Percentiles rank a stretch among this genome's conserved stretches.
These are phyloP conservation scores for Pelagomonas calceolata DNA, from an alignment of 108 stramenopile species.

Conservation along the genomic window DNA sequence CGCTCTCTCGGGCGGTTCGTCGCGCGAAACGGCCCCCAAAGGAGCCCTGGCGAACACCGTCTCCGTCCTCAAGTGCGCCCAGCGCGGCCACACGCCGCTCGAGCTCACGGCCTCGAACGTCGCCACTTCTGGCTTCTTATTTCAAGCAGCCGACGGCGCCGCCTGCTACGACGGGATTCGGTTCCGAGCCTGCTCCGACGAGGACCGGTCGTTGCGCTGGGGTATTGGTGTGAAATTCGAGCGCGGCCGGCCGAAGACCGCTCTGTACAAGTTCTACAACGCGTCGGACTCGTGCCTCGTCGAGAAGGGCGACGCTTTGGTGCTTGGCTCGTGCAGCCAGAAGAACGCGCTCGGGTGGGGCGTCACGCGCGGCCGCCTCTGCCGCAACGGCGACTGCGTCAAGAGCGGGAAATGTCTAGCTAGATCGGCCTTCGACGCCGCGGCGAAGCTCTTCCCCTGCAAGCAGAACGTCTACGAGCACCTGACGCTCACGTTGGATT, in stretches of 20 bases:
- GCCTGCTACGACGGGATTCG: neutral
- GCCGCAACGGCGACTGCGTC: neutral
- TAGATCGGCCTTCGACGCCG: neutral
- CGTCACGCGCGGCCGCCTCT: neutral
- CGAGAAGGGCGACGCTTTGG: neutral
- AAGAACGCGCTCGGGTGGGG: neutral
- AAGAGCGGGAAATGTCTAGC: neutral
- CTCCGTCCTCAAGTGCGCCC: neutral
- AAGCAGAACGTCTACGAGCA: neutral
- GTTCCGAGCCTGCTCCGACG: neutral
- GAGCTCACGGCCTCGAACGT: neutral
- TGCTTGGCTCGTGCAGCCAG: neutral
- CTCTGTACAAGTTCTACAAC: neutral
- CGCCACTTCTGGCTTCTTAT: neutral
- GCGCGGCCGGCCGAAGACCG: neutral
- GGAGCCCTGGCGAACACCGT: neutral
- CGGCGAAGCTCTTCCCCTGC: neutral
- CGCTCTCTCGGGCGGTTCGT: neutral
- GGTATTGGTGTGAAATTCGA: neutral
- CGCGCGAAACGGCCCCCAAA: neutral
- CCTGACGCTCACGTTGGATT: neutral
- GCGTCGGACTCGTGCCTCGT: neutral
- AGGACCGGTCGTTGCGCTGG: neutral
- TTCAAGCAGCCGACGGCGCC: neutral
- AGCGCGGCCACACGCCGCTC: neutral